Evolutionary conservation across 768 basidiomycete species (phyloP).

Genomic region (Lentinula boryana): DNA sequence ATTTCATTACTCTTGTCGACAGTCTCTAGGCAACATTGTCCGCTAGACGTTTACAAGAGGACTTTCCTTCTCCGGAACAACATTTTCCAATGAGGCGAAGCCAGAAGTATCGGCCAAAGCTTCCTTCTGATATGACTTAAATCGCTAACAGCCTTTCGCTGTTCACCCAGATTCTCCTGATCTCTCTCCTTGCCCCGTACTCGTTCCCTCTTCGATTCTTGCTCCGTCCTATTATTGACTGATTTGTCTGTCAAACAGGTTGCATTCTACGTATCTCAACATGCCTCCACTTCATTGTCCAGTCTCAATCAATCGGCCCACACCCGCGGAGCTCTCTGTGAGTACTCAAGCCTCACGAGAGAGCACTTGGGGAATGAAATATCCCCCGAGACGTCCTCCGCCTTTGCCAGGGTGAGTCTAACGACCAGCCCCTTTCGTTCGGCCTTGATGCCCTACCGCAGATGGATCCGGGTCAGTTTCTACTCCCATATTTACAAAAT

Average conservation of each 20-base stretch:
- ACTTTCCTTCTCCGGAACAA: neutral
- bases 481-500: slow-evolving; percentile 2
- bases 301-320: neutral
- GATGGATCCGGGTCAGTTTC: slow-evolving; percentile 3
- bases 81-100: neutral
- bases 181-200: neutral
- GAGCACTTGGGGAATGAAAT: slow-evolving; percentile 1
- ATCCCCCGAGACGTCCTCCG: slow-evolving; percentile 1
- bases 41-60: neutral
- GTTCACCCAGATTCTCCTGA: neutral
- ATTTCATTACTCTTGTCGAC: neutral
- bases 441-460: neutral
- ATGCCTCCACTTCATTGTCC: neutral
- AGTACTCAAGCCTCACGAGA: neutral
- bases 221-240: neutral
- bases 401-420: neutral
- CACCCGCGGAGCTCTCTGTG: neutral
- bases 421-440: too few relatives aligned
- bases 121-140: neutral
- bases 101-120: neutral
- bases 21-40: neutral
- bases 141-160: neutral
- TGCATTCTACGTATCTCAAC: neutral
- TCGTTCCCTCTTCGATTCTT: neutral
- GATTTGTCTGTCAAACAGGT: neutral